phyloP scores from a whole-genome alignment of 306 rosid genomes.

The Prunus mira region DNA sequence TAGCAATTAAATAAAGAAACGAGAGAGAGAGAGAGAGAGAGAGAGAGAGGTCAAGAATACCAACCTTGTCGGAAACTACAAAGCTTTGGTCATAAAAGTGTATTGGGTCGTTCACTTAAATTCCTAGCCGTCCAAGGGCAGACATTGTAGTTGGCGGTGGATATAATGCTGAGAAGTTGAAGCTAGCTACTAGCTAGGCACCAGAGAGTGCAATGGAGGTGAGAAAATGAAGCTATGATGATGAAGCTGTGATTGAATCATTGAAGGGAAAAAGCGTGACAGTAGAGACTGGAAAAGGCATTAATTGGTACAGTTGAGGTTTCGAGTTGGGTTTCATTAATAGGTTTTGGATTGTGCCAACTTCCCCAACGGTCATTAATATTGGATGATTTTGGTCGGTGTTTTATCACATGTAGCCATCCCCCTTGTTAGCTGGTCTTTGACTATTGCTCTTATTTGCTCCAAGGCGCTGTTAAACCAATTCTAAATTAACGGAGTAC shows the following conservation, averaged over 20 bases:
- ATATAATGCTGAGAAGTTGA: background rate
- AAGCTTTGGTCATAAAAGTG: slow-evolving; percentile 21
- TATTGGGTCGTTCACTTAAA: slow-evolving; percentile 19
- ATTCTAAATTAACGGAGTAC: too few relatives aligned
- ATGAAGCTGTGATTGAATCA: background rate
- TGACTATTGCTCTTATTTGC: too few relatives aligned
- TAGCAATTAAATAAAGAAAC: slow-evolving; percentile 3
- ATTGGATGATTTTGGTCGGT: slow-evolving; percentile 27
- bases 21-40: background rate
- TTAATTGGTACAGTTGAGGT: slow-evolving; percentile 32
- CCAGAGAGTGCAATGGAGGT: background rate
- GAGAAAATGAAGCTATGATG: background rate
- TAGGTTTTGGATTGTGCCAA: slow-evolving; percentile 43
- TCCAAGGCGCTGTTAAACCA: too few relatives aligned
- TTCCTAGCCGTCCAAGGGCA: slow-evolving; percentile 14
- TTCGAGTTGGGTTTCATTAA: slow-evolving; percentile 42
- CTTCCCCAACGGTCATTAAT: slow-evolving; percentile 73
- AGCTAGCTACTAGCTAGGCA: background rate
- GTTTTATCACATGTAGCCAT: background rate
- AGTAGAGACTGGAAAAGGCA: background rate
- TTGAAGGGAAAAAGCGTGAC: background rate
- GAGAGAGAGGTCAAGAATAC: slow-evolving; percentile 18
- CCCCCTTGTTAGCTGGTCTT: background rate
- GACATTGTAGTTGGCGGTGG: background rate
- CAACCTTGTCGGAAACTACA: slow-evolving; percentile 44